A percentile compares a stretch with the other conserved stretches of the same genome.
These are phyloP conservation scores for Chlamydomonas applanata DNA, from an alignment of 139 green algal species.

Conservation along the genomic window DNA sequence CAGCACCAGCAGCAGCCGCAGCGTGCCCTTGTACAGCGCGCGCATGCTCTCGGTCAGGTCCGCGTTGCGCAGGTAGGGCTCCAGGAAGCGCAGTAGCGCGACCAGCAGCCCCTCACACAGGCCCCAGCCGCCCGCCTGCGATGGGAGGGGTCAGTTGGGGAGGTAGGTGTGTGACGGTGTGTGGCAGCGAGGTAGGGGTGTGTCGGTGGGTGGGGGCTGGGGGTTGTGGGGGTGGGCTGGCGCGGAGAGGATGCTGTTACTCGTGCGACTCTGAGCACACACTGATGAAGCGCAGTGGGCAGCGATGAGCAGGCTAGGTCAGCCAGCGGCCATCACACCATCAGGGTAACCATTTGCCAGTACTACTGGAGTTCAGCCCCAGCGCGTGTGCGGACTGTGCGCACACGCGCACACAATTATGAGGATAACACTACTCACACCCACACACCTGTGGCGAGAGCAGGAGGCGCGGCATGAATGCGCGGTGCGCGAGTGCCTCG, in stretches of 20 bases:
- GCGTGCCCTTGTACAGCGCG: slow-evolving; percentile 90
- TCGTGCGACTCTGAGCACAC: no score
- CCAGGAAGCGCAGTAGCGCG: slow-evolving; percentile 90
- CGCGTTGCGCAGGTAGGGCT: slow-evolving; percentile 90
- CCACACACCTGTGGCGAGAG: slow-evolving; percentile 33
- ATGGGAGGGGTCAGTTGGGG: slow-evolving; percentile 1
- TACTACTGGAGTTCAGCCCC: no score
- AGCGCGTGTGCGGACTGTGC: no score
- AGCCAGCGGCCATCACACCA: no score
- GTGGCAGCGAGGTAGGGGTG: slow-evolving; percentile 63
- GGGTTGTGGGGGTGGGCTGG: background rate
- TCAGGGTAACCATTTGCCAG: no score
- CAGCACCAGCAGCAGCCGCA: slow-evolving; percentile 96
- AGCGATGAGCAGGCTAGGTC: no score
- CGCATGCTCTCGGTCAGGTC: slow-evolving; percentile 58
- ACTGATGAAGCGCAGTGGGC: no score
- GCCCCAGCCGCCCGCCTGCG: slow-evolving; percentile 23
- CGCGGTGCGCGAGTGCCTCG: slow-evolving; percentile 87
- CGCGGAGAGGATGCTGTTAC: no score
- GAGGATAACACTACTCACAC: background rate
- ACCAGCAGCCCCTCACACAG: slow-evolving; percentile 55
- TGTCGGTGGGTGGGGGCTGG: background rate
- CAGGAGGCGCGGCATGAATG: slow-evolving; percentile 93
- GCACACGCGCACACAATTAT: slow-evolving; percentile 2
- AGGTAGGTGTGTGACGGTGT: slow-evolving; percentile 41